phyloP scores from a whole-genome alignment of 129 eudicot species.

The Flaveria sonorensis region DNA sequence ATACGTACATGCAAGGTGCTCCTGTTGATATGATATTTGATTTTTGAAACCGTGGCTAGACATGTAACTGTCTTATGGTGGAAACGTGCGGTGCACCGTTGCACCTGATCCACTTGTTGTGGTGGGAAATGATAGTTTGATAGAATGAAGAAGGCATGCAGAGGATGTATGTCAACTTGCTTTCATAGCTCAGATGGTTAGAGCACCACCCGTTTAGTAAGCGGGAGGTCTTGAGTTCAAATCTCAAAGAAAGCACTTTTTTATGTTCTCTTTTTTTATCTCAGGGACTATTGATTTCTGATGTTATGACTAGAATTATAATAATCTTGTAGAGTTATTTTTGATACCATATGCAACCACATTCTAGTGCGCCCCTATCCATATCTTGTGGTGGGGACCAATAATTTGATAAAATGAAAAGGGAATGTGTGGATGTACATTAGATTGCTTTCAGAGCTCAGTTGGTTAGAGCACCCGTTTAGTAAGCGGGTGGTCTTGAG shows the following conservation, averaged over 20 bases:
- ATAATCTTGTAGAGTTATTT: neutral
- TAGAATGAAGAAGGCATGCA: neutral
- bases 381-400: neutral
- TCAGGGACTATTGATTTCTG: neutral
- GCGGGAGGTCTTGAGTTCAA: slow-evolving; percentile 99
- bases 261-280: neutral
- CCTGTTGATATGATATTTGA: neutral
- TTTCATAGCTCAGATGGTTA: slow-evolving; percentile 89
- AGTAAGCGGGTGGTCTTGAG: slow-evolving; percentile 99
- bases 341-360: neutral
- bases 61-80: slow-evolving; percentile 7
- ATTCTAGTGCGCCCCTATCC: neutral
- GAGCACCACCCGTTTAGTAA: slow-evolving; percentile 99
- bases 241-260: slow-evolving; percentile 67
- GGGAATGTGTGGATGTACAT: neutral
- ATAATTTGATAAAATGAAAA: neutral
- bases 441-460: slow-evolving; percentile 50
- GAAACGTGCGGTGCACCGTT: neutral
- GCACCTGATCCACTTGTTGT: slow-evolving; percentile 24
- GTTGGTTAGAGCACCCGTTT: slow-evolving; percentile 69
- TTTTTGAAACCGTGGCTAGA: slow-evolving; percentile 15
- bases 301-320: too few species aligned
- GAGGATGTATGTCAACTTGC: neutral
- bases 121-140: slow-evolving; percentile 1
- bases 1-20: slow-evolving; percentile 4